These are phyloP conservation scores for Phaseolus lunatus DNA, from an alignment of 306 rosid genomes.

Conservation along the genomic window DNA sequence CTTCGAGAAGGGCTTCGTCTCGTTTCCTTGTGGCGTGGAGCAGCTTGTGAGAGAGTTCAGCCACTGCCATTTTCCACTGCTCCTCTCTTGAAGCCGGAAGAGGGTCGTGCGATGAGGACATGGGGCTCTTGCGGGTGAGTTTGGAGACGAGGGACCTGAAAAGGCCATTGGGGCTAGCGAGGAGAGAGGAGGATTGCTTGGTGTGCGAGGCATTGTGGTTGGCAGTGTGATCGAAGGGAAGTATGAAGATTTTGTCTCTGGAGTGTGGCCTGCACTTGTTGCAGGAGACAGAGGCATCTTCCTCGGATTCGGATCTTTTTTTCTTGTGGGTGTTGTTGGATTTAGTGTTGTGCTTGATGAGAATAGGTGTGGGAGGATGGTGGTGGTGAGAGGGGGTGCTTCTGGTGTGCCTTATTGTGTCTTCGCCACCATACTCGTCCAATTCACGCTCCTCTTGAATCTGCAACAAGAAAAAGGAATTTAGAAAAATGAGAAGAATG, in stretches of 20 bases:
- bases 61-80: conserved; percentile 82
- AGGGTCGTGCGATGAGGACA: conserved; percentile 29
- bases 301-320: conserved; percentile 62
- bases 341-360: conserved; percentile 32
- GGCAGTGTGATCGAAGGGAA: conserved; percentile 59
- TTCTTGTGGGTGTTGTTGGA: conserved; percentile 48
- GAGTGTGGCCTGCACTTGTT: conserved; percentile 88
- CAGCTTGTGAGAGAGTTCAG: conserved; percentile 86
- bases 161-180: conserved; percentile 77
- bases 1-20: conserved; percentile 81
- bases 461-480: conserved; percentile 45
- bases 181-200: conserved; percentile 57
- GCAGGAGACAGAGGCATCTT: conserved; percentile 71
- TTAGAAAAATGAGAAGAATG: neutral
- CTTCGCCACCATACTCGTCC: conserved; percentile 47
- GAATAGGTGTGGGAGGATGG: conserved; percentile 57
- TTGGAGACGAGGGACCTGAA: conserved; percentile 77
- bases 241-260: conserved; percentile 85
- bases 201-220: conserved; percentile 39
- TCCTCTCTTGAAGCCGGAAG: conserved; percentile 66
- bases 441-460: conserved; percentile 76
- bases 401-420: conserved; percentile 27
- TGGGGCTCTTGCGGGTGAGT: conserved; percentile 77
- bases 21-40: conserved; percentile 75
- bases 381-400: conserved; percentile 50